A percentile compares a stretch with the other conserved stretches of the same genome.
These are phyloP conservation scores for Russula sp. DNA, from an alignment of 768 basidiomycete species.

Conservation along the genomic window DNA sequence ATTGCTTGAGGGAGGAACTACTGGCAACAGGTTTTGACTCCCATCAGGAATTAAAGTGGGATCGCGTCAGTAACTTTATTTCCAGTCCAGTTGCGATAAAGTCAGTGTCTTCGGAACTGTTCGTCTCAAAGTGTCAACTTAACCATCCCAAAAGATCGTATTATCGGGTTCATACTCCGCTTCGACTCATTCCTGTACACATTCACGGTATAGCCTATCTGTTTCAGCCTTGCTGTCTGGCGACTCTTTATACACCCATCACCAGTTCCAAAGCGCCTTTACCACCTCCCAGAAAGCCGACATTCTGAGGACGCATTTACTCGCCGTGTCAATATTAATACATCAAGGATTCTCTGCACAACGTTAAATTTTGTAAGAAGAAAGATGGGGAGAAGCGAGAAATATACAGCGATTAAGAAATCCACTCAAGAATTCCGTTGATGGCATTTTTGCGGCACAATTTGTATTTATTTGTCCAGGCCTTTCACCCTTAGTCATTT, in stretches of 20 bases:
- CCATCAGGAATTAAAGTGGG: conserved; percentile 92
- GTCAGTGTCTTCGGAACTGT: conserved; percentile 41
- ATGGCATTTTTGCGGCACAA: too few species aligned
- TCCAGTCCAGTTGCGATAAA: conserved; percentile 91
- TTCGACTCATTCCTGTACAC: conserved; percentile 97
- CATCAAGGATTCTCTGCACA: too few species aligned
- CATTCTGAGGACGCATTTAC: conserved; percentile 74
- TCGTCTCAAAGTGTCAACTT: background rate
- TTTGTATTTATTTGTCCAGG: too few species aligned
- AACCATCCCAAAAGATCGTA: conserved; percentile 58
- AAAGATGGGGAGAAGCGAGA: too few species aligned
- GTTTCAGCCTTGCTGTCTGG: conserved; percentile 63
- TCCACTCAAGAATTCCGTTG: too few species aligned
- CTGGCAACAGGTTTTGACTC: conserved; percentile 92
- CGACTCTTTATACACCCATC: conserved; percentile 51
- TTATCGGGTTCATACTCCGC: conserved; percentile 87
- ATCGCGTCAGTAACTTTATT: conserved; percentile 93
- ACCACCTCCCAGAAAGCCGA: conserved; percentile 92
- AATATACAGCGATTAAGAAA: too few species aligned
- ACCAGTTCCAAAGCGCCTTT: conserved; percentile 52
- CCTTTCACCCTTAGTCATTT: too few species aligned
- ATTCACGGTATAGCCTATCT: conserved; percentile 95
- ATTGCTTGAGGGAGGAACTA: conserved; percentile 84
- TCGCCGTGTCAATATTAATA: conserved; percentile 69
- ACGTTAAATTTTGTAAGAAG: too few species aligned